Evolutionary conservation across 2,329 filamentous ascomycete species (phyloP).

Genomic region (Dactylellina haptotyla): DNA sequence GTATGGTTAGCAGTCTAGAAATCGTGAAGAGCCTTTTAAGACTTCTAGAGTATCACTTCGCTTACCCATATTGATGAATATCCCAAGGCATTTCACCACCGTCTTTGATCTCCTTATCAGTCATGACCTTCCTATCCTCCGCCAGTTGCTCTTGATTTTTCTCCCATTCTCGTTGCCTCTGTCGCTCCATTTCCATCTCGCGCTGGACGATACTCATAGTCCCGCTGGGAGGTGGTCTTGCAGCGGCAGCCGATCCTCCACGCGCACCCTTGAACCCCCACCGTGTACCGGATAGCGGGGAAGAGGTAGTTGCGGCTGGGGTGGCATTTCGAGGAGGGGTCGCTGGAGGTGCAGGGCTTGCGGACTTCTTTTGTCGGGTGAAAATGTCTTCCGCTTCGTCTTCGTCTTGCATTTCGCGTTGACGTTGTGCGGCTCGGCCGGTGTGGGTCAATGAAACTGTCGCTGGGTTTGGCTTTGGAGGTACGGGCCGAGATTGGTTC

Average conservation of each 20-base stretch:
- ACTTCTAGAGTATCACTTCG: background rate
- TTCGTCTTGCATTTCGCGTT: conserved; percentile 51
- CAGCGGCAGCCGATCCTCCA: background rate
- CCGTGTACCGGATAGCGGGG: conserved; percentile 37
- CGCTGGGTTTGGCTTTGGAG: conserved; percentile 5
- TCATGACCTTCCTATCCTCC: conserved; percentile 50
- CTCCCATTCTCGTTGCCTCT: conserved; percentile 83
- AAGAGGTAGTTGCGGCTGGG: conserved; percentile 25
- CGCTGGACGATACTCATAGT: conserved; percentile 67
- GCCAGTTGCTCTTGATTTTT: conserved; percentile 69
- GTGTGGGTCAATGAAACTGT: conserved; percentile 40
- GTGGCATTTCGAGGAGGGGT: conserved; percentile 40
- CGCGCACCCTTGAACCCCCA: conserved; percentile 47
- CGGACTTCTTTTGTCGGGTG: conserved; percentile 1
- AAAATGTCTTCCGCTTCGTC: conserved; percentile 34
- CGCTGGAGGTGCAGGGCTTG: conserved; percentile 33
- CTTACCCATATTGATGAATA: conserved; percentile 50
- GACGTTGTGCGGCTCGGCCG: conserved; percentile 43
- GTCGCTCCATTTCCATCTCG: conserved; percentile 82
- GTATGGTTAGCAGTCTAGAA: no score
- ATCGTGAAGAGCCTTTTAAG: background rate
- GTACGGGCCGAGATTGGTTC: conserved; percentile 38
- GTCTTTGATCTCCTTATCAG: conserved; percentile 63
- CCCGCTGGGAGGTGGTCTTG: conserved; percentile 8
- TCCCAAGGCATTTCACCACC: conserved; percentile 45